Percentiles rank a stretch among this genome's conserved stretches.
These are phyloP conservation scores for Linnemannia elongata DNA, from an alignment of 192 early-diverging fungal species.

Conservation along the genomic window DNA sequence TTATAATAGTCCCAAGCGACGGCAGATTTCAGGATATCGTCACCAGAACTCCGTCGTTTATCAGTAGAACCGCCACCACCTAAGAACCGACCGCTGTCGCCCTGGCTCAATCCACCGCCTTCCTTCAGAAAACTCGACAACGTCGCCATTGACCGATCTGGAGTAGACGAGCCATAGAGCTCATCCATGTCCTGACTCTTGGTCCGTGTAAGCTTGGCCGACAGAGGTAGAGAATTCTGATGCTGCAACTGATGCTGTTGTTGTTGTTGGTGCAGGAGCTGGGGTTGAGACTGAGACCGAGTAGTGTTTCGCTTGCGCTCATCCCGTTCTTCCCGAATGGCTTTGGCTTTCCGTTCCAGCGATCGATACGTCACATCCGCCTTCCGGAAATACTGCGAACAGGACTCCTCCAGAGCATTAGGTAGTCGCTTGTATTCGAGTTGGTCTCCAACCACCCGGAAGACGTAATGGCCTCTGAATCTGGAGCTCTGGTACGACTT, in stretches of 20 bases:
- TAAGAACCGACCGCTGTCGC: background rate
- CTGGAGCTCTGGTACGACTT: slow-evolving; percentile 25
- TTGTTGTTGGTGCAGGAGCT: background rate
- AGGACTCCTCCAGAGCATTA: slow-evolving; percentile 7
- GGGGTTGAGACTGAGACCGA: slow-evolving; percentile 5
- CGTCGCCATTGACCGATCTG: background rate
- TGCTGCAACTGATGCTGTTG: background rate
- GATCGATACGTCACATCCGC: slow-evolving; percentile 33
- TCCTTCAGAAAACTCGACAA: slow-evolving; percentile 6
- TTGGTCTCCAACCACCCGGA: slow-evolving; percentile 25
- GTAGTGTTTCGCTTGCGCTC: background rate
- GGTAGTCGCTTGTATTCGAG: slow-evolving; percentile 44
- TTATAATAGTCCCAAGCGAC: slow-evolving; percentile 31
- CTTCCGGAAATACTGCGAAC: slow-evolving; percentile 40
- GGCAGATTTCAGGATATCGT: slow-evolving; percentile 23
- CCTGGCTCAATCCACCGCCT: background rate
- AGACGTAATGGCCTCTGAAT: slow-evolving; percentile 44
- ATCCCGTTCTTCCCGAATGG: slow-evolving; percentile 14
- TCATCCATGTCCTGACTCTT: background rate
- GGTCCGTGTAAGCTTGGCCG: background rate
- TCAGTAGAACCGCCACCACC: background rate
- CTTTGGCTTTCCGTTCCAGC: slow-evolving; percentile 30
- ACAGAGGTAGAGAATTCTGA: background rate
- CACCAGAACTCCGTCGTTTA: background rate
- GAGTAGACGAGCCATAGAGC: background rate